Base-by-base conservation (phyloP, 2,329 filamentous ascomycete genomes). In the Lithohypha guttulata region DNA sequence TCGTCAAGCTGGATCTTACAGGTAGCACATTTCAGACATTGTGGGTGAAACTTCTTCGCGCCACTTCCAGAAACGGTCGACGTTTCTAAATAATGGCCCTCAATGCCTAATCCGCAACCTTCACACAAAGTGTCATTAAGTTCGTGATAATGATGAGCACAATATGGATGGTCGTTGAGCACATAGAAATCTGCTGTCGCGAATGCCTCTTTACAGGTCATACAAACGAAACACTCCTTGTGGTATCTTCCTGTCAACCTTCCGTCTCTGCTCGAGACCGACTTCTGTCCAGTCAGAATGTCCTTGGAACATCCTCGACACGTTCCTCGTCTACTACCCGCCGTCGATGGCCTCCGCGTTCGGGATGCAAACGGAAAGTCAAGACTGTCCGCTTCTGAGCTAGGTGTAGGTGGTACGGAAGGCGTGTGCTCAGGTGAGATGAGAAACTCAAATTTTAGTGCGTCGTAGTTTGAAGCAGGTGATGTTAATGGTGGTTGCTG, bases 241-340 rank as follows among this genome's bases (percentile, higher is more conserved):
- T 98, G 91, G 59, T 94, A 98, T 47, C 86, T 80, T 7, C 91
- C 91, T 0, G 84, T 93, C 17, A 98, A 68, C 17, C 87, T 79
- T 11, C 91, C 91, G 52, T 95, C 91, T 1, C 86, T 86, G 10
- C 86, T 93, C 22, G 89, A 93, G 42, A 98, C 79, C 1, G 86
- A 94, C 63, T 95, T 96, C 32, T 52, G 46, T 22, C 38, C 37
- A 14, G 86, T 89, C 30, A 77, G 74, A 52, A 98, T 96, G 5
- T 71, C 65, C 31, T 81, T 66, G 3, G 74, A 69, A 59, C 91
- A 98, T 1, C 84, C 83, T 53, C 85, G 84, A 65, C 91, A 98
- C 46, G 75, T 76, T 2, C 84, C 84, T 41, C 84, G 81, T 11
- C 71, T 71, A 1, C 8, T 45, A 11, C 49, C 46, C 14, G 56